phyloP scores from a whole-genome alignment of 768 basidiomycete species.

The Zangia roseola region DNA sequence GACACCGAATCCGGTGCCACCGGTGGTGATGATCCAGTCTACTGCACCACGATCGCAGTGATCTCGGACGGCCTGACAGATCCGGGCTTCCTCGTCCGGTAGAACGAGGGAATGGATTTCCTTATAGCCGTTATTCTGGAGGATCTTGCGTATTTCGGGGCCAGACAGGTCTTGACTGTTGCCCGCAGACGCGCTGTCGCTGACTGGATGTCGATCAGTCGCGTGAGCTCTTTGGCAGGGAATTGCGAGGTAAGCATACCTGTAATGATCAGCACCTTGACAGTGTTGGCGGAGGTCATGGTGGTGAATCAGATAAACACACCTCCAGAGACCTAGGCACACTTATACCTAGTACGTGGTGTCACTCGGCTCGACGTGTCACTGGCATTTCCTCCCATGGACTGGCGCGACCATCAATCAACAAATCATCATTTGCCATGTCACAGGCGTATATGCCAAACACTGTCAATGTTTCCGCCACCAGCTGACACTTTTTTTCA shows the following conservation, averaged over 20 bases:
- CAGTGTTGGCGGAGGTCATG: not conserved
- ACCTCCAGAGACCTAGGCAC: no score
- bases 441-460: no score
- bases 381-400: no score
- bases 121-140: constrained; percentile 39
- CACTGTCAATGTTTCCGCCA: no score
- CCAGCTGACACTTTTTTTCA: no score
- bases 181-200: constrained; percentile 63
- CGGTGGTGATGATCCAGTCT: constrained; percentile 80
- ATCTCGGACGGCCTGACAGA: constrained; percentile 45
- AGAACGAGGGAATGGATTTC: constrained; percentile 48
- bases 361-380: no score
- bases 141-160: constrained; percentile 54
- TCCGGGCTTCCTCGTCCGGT: constrained; percentile 59
- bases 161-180: constrained; percentile 61
- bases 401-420: no score
- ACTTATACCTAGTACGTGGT: no score
- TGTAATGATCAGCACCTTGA: constrained; percentile 28
- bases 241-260: constrained; percentile 11
- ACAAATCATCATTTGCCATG: no score
- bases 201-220: constrained; percentile 40
- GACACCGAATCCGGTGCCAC: constrained; percentile 84
- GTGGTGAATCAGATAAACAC: no score
- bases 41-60: constrained; percentile 48
- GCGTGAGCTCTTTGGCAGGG: not conserved